These are phyloP conservation scores for Pyracantha coccinea DNA, from an alignment of 331 rosid species.

Conservation along the genomic window DNA sequence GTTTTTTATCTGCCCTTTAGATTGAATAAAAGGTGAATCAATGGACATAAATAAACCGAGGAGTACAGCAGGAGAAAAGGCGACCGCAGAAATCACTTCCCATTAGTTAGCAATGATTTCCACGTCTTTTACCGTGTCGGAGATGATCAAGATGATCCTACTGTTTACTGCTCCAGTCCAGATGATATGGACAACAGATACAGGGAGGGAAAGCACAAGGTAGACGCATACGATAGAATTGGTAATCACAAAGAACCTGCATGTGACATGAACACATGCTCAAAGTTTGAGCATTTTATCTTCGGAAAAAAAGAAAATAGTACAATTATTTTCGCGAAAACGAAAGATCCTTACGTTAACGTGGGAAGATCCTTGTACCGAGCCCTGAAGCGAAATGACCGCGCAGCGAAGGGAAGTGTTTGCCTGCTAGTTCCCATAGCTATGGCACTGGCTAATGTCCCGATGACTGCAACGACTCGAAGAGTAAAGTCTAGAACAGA, in stretches of 20 bases:
- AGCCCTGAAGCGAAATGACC: constrained; percentile 55
- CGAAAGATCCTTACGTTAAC: constrained; percentile 34
- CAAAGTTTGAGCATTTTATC: neutral
- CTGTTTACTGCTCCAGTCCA: constrained; percentile 31
- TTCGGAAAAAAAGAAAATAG: neutral
- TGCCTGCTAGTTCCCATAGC: constrained; percentile 55
- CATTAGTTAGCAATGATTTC: neutral
- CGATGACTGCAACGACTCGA: constrained; percentile 42
- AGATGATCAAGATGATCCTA: constrained; percentile 40
- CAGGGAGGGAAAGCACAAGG: constrained; percentile 46
- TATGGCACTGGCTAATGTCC: constrained; percentile 46
- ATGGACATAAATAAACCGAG: no score
- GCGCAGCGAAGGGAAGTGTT: constrained; percentile 48
- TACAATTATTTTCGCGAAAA: neutral
- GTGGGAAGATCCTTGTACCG: constrained; percentile 57
- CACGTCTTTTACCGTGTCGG: constrained; percentile 43
- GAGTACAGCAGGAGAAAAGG: neutral
- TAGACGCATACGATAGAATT: constrained; percentile 61
- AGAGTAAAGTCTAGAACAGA: constrained; percentile 51
- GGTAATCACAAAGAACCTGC: constrained; percentile 65
- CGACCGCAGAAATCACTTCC: neutral
- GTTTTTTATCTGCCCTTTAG: no score
- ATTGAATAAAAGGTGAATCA: no score
- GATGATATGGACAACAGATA: constrained; percentile 54
- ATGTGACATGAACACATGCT: neutral